Conservation (phyloP, 129 eudicot species). For the Arctium lappa region DNA sequence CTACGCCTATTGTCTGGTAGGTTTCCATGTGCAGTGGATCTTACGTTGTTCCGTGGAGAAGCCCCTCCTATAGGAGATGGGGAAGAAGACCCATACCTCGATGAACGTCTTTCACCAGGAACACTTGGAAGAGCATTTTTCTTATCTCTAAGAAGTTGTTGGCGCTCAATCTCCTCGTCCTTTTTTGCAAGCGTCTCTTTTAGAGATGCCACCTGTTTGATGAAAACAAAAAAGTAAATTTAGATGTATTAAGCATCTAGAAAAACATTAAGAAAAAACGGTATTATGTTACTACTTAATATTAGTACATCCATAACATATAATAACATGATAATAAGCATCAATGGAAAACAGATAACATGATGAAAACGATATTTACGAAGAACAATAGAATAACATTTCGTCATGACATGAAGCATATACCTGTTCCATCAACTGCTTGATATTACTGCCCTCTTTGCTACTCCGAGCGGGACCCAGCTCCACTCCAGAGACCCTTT, state of each 20-base stretch:
- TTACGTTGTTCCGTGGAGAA: constrained; percentile 21
- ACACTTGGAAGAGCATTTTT: constrained; percentile 20
- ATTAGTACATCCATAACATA: background rate
- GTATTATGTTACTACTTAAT: background rate
- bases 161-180: constrained; percentile 76
- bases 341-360: background rate
- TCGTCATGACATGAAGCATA: background rate
- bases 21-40: constrained; percentile 11
- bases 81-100: constrained; percentile 44
- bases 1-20: constrained; percentile 29
- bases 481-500: constrained; percentile 96
- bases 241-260: background rate
- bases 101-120: constrained; percentile 40
- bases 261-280: background rate
- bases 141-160: constrained; percentile 48
- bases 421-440: constrained; percentile 93
- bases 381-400: background rate
- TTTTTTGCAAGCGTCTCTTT: constrained; percentile 66
- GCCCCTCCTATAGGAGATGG: constrained; percentile 30
- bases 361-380: background rate
- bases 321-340: background rate
- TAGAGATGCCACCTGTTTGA: constrained; percentile 62
- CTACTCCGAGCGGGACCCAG: constrained; percentile 87
- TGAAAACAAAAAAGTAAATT: background rate
- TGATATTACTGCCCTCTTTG: constrained; percentile 75